Evolutionary conservation across 176 grass and related monocot species (phyloP).

Genomic region (Bothriochloa decipiens): DNA sequence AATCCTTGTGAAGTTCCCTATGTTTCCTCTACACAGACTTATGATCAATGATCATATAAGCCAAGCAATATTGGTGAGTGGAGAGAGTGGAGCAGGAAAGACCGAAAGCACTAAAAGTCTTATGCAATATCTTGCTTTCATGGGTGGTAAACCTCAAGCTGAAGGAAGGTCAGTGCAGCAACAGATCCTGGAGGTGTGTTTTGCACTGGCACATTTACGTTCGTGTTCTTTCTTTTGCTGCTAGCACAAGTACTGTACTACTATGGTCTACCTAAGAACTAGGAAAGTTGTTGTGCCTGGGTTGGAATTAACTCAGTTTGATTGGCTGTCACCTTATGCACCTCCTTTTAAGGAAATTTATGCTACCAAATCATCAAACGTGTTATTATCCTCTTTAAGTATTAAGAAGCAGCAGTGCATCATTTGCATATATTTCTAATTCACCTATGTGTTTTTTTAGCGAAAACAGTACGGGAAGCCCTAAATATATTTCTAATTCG

Average conservation of each 20-base stretch:
- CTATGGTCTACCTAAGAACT: constrained; percentile 1
- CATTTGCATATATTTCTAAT: constrained; percentile 40
- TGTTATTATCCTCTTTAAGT: constrained; percentile 3
- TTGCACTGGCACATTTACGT: background rate
- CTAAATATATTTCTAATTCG: constrained; percentile 40
- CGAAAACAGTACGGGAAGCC: background rate
- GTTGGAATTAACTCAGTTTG: constrained; percentile 9
- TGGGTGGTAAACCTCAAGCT: constrained; percentile 74
- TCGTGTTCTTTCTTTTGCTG: constrained; percentile 4
- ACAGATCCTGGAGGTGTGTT: constrained; percentile 82
- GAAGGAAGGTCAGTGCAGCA: constrained; percentile 84
- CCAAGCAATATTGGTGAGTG: constrained; percentile 91
- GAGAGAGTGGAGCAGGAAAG: constrained; percentile 93
- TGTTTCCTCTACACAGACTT: constrained; percentile 57
- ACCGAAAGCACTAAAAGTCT: constrained; percentile 95
- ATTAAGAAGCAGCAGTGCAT: constrained; percentile 31
- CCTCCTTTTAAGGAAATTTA: background rate
- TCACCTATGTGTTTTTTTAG: constrained; percentile 24
- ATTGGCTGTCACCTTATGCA: constrained; percentile 3
- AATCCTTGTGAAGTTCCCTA: constrained; percentile 20
- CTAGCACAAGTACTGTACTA: constrained; percentile 5
- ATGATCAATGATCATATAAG: constrained; percentile 78
- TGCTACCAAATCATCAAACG: background rate
- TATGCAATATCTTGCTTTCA: constrained; percentile 90
- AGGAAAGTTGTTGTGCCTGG: constrained; percentile 8